phyloP scores from a whole-genome alignment of 495 filamentous ascomycete species.

The Pyrenula massariospora region DNA sequence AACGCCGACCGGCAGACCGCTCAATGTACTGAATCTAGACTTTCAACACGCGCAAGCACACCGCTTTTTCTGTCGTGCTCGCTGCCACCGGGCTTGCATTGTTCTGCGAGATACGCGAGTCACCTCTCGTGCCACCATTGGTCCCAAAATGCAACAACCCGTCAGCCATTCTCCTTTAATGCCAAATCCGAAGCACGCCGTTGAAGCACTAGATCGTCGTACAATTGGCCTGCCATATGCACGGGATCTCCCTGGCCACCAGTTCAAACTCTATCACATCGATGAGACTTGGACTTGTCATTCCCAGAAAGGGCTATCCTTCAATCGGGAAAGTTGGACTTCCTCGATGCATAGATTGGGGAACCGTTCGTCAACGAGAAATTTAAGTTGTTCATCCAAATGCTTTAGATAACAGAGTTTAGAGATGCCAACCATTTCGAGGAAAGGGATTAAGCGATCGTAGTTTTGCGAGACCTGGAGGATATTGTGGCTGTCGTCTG shows the following conservation, averaged over 20 bases:
- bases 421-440: constrained; percentile 33
- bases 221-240: not conserved
- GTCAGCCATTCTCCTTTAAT: not conserved
- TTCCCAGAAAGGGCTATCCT: not conserved
- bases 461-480: constrained; percentile 69
- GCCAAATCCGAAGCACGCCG: not conserved
- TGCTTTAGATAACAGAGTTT: constrained; percentile 28
- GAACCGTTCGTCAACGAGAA: not conserved
- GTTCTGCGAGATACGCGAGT: not conserved
- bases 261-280: not conserved
- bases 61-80: not conserved
- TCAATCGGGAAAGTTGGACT: not conserved
- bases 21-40: no score
- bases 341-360: not conserved
- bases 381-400: not conserved
- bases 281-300: not conserved
- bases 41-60: not conserved
- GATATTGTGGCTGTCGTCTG: constrained; percentile 82
- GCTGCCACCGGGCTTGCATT: not conserved
- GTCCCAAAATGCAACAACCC: not conserved
- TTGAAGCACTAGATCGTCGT: not conserved
- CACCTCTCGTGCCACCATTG: not conserved
- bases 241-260: not conserved
- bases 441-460: constrained; percentile 44
- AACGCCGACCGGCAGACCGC: no score